phyloP scores from a whole-genome alignment of 2,329 filamentous ascomycete species.

The Mycocentrospora acerina region DNA sequence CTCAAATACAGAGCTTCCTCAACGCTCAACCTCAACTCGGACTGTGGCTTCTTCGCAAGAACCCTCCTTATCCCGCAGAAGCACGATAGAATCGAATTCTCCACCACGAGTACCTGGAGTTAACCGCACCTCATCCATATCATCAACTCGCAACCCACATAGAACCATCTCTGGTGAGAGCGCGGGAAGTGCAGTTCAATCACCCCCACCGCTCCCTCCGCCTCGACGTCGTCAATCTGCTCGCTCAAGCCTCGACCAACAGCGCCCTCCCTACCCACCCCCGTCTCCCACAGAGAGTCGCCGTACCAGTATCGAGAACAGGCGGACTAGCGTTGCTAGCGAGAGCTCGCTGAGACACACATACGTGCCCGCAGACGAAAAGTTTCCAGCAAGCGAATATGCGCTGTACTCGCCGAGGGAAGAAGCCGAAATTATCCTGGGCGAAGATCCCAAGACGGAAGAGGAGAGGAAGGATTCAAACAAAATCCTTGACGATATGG shows the following conservation, averaged over 20 bases:
- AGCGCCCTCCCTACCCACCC: slow-evolving; percentile 19
- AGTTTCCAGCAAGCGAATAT: slow-evolving; percentile 17
- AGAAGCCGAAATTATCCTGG: slow-evolving; percentile 23
- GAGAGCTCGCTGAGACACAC: slow-evolving; percentile 33
- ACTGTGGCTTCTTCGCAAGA: slow-evolving; percentile 23
- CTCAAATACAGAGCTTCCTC: slow-evolving; percentile 32
- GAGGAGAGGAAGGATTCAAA: slow-evolving; percentile 18
- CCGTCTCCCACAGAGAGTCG: slow-evolving; percentile 30
- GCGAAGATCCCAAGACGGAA: not conserved
- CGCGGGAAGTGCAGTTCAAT: slow-evolving; percentile 21
- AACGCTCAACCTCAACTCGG: slow-evolving; percentile 19
- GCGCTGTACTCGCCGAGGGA: slow-evolving; percentile 30
- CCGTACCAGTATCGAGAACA: slow-evolving; percentile 28
- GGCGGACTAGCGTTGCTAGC: slow-evolving; percentile 24
- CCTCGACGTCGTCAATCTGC: slow-evolving; percentile 37
- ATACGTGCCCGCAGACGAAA: slow-evolving; percentile 22
- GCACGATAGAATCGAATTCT: slow-evolving; percentile 26
- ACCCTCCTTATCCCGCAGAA: slow-evolving; percentile 23
- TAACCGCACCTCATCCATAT: slow-evolving; percentile 29
- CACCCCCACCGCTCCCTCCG: slow-evolving; percentile 31
- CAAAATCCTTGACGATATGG: slow-evolving; percentile 43
- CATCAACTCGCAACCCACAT: slow-evolving; percentile 25
- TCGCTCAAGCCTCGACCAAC: slow-evolving; percentile 35
- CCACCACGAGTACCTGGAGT: slow-evolving; percentile 20
- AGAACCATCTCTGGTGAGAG: slow-evolving; percentile 32